A percentile compares a stretch with the other conserved stretches of the same genome.
Conservation (phyloP, 345 rosid genomes). For the Populus pruinosa region DNA sequence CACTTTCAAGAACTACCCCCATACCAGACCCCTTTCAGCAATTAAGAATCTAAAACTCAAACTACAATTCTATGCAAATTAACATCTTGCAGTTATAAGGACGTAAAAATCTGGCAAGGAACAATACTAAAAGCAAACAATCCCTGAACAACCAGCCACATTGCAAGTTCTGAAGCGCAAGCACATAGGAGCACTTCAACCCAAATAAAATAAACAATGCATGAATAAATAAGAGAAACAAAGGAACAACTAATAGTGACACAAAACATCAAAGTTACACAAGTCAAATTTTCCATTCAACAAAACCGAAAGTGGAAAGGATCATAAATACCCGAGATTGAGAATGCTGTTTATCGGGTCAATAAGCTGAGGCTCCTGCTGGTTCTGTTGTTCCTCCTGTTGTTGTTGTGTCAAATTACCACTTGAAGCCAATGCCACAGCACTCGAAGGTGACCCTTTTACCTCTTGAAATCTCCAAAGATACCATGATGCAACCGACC, state of each 20-base stretch:
- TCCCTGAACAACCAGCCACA: not conserved
- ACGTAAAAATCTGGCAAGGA: not conserved
- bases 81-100: not conserved
- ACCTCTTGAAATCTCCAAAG: slow-evolving; percentile 81
- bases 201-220: not conserved
- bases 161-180: not conserved
- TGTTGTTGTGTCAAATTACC: slow-evolving; percentile 48
- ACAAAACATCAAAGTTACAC: not conserved
- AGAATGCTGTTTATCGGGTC: slow-evolving; percentile 87
- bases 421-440: slow-evolving; percentile 51
- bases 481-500: slow-evolving; percentile 92
- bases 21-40: not conserved
- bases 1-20: not conserved
- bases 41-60: not conserved
- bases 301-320: slow-evolving; percentile 20
- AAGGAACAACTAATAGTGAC: not conserved
- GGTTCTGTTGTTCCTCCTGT: slow-evolving; percentile 49
- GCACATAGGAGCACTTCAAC: not conserved
- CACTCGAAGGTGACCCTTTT: slow-evolving; percentile 64
- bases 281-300: not conserved
- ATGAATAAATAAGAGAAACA: not conserved
- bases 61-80: not conserved
- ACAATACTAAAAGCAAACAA: not conserved
- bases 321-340: slow-evolving; percentile 64
- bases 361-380: slow-evolving; percentile 62